Evolutionary conservation across 2,329 filamentous ascomycete species (phyloP).

Genomic region (Neonectria magnoliae): DNA sequence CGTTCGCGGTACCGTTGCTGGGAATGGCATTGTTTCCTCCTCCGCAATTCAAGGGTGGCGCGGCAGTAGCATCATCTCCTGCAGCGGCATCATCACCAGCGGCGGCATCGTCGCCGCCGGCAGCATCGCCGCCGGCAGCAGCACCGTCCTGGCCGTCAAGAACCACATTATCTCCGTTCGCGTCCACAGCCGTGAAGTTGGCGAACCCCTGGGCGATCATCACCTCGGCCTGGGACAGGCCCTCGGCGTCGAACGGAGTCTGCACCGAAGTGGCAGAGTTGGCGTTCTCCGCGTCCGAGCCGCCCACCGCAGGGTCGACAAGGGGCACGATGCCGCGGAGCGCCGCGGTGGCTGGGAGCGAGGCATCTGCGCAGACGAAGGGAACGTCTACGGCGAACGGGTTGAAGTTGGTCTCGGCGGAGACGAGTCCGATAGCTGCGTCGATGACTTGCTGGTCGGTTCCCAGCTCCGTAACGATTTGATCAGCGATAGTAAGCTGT

Average conservation of each 20-base stretch:
- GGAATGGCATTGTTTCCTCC: not conserved
- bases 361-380: slow-evolving; percentile 70
- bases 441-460: slow-evolving; percentile 67
- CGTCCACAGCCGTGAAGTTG: slow-evolving; percentile 62
- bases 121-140: slow-evolving; percentile 37
- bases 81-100: slow-evolving; percentile 1
- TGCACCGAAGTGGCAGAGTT: slow-evolving; percentile 63
- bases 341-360: slow-evolving; percentile 67
- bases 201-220: slow-evolving; percentile 70
- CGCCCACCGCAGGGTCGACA: slow-evolving; percentile 71
- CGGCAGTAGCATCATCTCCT: not conserved
- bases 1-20: slow-evolving; percentile 24
- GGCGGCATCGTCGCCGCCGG: slow-evolving; percentile 13
- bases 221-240: slow-evolving; percentile 73
- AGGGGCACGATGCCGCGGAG: slow-evolving; percentile 74
- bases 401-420: slow-evolving; percentile 79
- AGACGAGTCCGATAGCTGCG: slow-evolving; percentile 70
- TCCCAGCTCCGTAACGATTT: slow-evolving; percentile 71
- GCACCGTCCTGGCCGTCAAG: slow-evolving; percentile 50
- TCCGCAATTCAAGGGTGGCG: not conserved
- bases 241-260: slow-evolving; percentile 66
- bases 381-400: slow-evolving; percentile 69
- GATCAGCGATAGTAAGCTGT: slow-evolving; percentile 69
- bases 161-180: slow-evolving; percentile 44
- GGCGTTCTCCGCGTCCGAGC: slow-evolving; percentile 67